Conservation (phyloP, 495 filamentous ascomycete species). For the Penicillium antarcticum region DNA sequence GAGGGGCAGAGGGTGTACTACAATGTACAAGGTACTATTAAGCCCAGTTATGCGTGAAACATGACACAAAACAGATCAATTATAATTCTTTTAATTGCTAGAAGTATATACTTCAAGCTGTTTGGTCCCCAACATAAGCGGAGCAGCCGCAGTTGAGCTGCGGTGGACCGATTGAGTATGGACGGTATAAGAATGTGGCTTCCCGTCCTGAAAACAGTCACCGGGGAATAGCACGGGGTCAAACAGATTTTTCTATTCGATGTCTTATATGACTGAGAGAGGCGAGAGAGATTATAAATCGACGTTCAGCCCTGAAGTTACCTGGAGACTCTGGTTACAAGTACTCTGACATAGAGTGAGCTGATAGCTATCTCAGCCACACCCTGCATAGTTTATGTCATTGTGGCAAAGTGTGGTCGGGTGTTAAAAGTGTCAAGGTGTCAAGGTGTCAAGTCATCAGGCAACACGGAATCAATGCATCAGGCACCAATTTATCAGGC, state of each 20-base stretch:
- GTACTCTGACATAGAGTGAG: no score
- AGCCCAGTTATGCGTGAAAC: no score
- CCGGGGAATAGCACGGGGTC: constrained; percentile 17
- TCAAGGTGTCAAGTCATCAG: background rate
- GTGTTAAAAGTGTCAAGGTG: no score
- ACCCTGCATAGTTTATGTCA: no score
- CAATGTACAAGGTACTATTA: background rate
- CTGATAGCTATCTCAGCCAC: no score
- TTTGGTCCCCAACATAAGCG: background rate
- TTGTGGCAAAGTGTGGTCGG: no score
- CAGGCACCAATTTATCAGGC: background rate
- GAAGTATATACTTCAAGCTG: no score
- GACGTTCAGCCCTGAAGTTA: background rate
- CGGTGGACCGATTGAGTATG: constrained; percentile 22
- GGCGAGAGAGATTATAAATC: constrained; percentile 5
- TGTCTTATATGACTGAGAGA: background rate
- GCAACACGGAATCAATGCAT: no score
- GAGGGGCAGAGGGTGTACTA: constrained; percentile 9
- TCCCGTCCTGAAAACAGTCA: constrained; percentile 24
- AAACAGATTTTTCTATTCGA: constrained; percentile 8
- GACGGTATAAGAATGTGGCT: constrained; percentile 12
- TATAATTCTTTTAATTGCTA: no score
- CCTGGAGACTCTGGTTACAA: no score
- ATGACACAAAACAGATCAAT: no score
- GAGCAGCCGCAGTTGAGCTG: background rate